Percentiles rank a stretch among this genome's conserved stretches.
Evolutionary conservation across 768 basidiomycete species (phyloP).

Genomic region (Tephrocybe sp.): DNA sequence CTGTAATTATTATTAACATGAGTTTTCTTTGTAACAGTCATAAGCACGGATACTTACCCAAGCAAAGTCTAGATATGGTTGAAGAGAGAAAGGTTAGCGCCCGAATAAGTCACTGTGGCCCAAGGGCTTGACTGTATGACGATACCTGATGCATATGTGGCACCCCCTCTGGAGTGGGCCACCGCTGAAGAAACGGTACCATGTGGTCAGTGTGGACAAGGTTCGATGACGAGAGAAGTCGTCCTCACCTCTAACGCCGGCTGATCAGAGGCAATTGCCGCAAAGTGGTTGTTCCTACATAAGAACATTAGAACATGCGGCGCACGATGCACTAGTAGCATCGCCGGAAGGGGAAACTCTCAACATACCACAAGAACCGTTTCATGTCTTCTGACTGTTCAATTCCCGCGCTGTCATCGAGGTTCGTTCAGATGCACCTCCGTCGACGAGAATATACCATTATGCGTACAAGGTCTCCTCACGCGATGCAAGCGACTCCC

Average conservation of each 20-base stretch:
- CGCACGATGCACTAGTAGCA: neutral
- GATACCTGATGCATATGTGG: constrained; percentile 55
- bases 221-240: neutral
- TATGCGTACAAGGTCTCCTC: constrained; percentile 52
- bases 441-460: neutral
- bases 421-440: constrained; percentile 2
- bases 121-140: neutral
- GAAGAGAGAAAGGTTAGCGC: constrained; percentile 3
- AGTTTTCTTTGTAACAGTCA: neutral
- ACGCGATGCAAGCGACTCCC: constrained; percentile 38
- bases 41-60: constrained; percentile 37
- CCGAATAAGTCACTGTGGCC: neutral
- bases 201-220: constrained; percentile 1
- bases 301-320: neutral
- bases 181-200: constrained; percentile 35
- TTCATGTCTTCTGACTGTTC: constrained; percentile 72
- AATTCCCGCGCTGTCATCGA: constrained; percentile 52
- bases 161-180: constrained; percentile 46
- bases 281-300: constrained; percentile 71
- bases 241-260: constrained; percentile 56
- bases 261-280: constrained; percentile 66
- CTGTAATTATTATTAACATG: constrained; percentile 29
- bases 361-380: constrained; percentile 60
- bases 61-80: constrained; percentile 50
- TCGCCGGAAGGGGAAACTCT: constrained; percentile 4